Base-by-base conservation (phyloP, 139 green algal species). In the Chlorella vulgaris region DNA sequence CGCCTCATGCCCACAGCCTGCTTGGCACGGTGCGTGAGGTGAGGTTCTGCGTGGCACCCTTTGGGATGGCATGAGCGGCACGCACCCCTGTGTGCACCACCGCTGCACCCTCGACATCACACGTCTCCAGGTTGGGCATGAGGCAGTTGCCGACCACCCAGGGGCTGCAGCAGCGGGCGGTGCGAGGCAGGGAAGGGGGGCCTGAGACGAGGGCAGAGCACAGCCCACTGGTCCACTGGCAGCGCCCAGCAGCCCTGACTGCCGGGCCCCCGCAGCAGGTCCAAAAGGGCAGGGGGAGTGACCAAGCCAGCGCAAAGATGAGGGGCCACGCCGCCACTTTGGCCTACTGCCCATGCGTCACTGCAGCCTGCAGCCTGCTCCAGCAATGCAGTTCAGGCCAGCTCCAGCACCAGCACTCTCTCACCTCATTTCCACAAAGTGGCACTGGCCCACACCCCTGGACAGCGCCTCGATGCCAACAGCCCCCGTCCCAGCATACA, bases 361-460 rank as follows among this genome's bases (percentile, higher is more conserved):
- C 47, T 24, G 47, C 47, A 58, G 47, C 3, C 35, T 5, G n/a
- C 38, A 74, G 19, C 66, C 36, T 58, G 10, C 13, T 15, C 10
- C 47, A 58, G 13, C 10, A 24, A 15, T 58, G 47, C 47, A 58
- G 47, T 15, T 10, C 47, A 58, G 47, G 13, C 10, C 10, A 58
- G 47, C 47, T 15, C 10, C 47, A 10, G 15, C 10, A 10, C 47
- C 47, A 15, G 47, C 47, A 10, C 13, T 24, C 13, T 10, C 71
- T 21, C 71, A 78, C 71, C 71, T 86, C 65, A 96, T 85, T 81
- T 98, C 95, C 28, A 98, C 90, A 87, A 98, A 98, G 88, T 98
- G 93, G 1, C 80, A 81, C 84, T 96, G 36, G 43, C 67, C 53
- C 19, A 81, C 76, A 26, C 89, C 89, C 1, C 91, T 76, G 0